Base-by-base conservation (phyloP, 2,329 filamentous ascomycete genomes). In the Tolypocladium tropicale region DNA sequence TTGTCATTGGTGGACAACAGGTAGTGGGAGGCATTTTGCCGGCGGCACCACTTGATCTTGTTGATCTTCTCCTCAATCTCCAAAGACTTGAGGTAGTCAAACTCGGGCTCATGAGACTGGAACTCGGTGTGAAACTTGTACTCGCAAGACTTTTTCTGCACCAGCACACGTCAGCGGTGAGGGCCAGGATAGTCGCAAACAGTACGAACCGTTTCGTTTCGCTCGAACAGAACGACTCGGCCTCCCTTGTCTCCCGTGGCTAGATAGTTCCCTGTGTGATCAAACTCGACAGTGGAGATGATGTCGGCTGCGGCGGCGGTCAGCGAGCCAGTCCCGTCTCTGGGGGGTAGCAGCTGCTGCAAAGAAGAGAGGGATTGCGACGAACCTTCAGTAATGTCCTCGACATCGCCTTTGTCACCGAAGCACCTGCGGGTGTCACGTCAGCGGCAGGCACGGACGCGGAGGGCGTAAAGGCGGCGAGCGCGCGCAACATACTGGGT, bases 21-120 rank as follows among this genome's bases (percentile, higher is more conserved):
- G 74, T 96, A 99, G 77, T 99, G 94, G 56, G 94, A 97, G 59
- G 93, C 89, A 79, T 99, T 99, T 76, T 97, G 93, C 75, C 94
- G 87, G 70, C 89, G 86, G 74, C 94, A 99, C 94, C 94, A 99
- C 75, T 97, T 99, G 78, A 99, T 99, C 81, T 99, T 99, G 82
- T 99, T 99, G 82, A 99, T 99, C 79, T 99, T 99, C 76, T 99
- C 94, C 81, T 99, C 94, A 69, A 99, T 99, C 76, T 99, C 94
- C 65, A 99, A 82, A 36, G 94, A 99, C 76, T 99, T 99, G 63
- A 99, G 84, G 73, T 99, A 99, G 74, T 99, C 94, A 74, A 99
- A 99, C 75, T 99, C 94, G 61, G 94, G 94, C 72, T 99, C 94
- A 77, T 99, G 94, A 66, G 94, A 99, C 78, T 99, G 94, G 68